Evolutionary conservation across 129 eudicot genomes (phyloP).

Genomic region (Arctium minus): DNA sequence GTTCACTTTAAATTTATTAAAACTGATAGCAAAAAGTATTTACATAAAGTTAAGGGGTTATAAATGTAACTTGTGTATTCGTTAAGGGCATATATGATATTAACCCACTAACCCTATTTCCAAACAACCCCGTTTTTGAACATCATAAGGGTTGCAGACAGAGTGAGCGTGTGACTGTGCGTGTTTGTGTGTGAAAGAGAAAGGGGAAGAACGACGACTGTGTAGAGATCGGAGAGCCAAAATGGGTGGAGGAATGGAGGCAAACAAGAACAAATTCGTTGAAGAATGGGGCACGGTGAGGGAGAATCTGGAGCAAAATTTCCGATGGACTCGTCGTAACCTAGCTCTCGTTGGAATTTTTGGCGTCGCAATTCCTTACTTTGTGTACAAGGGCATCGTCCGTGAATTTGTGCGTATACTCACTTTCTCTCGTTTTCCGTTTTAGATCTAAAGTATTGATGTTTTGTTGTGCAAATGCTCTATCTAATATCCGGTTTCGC

Average conservation of each 20-base stretch:
- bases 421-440: neutral
- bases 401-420: slow-evolving; percentile 59
- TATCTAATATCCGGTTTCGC: neutral
- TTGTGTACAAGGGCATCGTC: slow-evolving; percentile 93
- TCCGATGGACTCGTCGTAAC: slow-evolving; percentile 97
- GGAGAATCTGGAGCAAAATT: slow-evolving; percentile 83
- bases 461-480: neutral
- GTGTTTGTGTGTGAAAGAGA: slow-evolving; percentile 16
- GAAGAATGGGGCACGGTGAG: slow-evolving; percentile 88
- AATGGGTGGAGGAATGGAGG: slow-evolving; percentile 99
- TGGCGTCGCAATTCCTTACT: slow-evolving; percentile 77
- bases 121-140: slow-evolving; percentile 1
- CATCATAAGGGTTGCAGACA: neutral
- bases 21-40: neutral
- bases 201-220: slow-evolving; percentile 1
- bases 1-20: no score
- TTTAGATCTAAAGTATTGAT: slow-evolving; percentile 14
- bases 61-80: neutral
- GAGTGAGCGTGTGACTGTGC: neutral
- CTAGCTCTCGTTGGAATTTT: slow-evolving; percentile 81
- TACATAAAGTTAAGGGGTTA: neutral
- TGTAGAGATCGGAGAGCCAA: neutral
- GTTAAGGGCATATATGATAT: neutral
- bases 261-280: slow-evolving; percentile 80
- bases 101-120: slow-evolving; percentile 2